Percentiles rank a stretch among this genome's conserved stretches.
phyloP scores from a whole-genome alignment of 1,284 basidiomycete species.

The Cutaneotrichosporon curvatum region DNA sequence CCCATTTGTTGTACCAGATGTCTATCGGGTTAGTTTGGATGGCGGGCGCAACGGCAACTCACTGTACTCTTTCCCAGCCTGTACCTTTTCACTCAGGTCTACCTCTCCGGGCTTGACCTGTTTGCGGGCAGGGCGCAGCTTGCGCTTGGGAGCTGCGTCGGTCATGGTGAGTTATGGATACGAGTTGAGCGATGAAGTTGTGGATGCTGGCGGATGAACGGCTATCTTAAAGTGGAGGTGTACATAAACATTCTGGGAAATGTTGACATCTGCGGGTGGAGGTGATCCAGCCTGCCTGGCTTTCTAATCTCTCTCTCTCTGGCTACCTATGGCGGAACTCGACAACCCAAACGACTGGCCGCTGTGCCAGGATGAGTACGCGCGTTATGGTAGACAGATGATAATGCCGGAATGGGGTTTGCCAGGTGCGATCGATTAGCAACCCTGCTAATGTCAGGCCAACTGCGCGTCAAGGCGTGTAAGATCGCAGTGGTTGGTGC shows the following conservation, averaged over 20 bases:
- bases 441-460: slow-evolving; percentile 53
- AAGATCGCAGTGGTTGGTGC: slow-evolving; percentile 86
- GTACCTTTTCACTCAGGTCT: slow-evolving; percentile 75
- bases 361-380: slow-evolving; percentile 58
- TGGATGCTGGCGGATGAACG: too few species aligned
- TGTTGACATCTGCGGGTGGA: not conserved
- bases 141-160: slow-evolving; percentile 30
- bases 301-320: not conserved
- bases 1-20: slow-evolving; percentile 99
- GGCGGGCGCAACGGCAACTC: slow-evolving; percentile 37
- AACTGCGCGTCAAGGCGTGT: slow-evolving; percentile 67
- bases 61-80: slow-evolving; percentile 95
- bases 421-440: slow-evolving; percentile 51
- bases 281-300: not conserved
- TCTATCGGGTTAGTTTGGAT: slow-evolving; percentile 52
- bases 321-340: not conserved
- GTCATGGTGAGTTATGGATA: slow-evolving; percentile 15
- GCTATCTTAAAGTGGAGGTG: not conserved
- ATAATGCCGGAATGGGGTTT: slow-evolving; percentile 85
- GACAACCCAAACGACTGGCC: not conserved
- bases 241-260: not conserved
- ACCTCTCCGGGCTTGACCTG: slow-evolving; percentile 85
- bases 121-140: slow-evolving; percentile 64
- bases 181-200: not conserved
- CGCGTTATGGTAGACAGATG: slow-evolving; percentile 94